These are phyloP conservation scores for Closterium sp. DNA, from an alignment of 139 green algal species.

Conservation along the genomic window DNA sequence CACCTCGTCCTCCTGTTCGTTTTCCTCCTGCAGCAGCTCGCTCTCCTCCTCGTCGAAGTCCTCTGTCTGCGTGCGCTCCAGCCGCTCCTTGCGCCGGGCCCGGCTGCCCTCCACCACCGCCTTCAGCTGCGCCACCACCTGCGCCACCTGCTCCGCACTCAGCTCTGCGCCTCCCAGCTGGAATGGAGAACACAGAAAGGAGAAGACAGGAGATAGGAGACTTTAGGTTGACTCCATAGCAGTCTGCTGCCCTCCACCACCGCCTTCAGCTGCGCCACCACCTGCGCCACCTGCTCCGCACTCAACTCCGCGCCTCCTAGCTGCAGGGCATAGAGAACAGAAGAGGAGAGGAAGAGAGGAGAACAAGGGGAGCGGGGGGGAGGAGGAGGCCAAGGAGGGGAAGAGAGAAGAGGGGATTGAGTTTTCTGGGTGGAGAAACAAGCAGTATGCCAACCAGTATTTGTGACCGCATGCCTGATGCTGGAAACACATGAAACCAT, in stretches of 20 bases:
- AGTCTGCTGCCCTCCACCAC: slow-evolving; percentile 64
- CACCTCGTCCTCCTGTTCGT: slow-evolving; percentile 86
- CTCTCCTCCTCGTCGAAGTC: slow-evolving; percentile 96
- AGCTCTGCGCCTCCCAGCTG: slow-evolving; percentile 40
- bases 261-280: slow-evolving; percentile 70
- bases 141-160: slow-evolving; percentile 34
- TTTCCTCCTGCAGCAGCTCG: slow-evolving; percentile 85
- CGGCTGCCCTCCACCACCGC: slow-evolving; percentile 65
- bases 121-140: slow-evolving; percentile 67
- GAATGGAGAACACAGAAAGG: too few relatives aligned
- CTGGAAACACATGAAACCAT: too few relatives aligned
- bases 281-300: slow-evolving; percentile 40
- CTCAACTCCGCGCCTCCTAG: slow-evolving; percentile 36
- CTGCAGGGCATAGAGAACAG: slow-evolving; percentile 8
- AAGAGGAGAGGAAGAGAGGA: slow-evolving; percentile 23
- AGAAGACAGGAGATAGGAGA: too few relatives aligned
- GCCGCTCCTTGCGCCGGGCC: slow-evolving; percentile 56
- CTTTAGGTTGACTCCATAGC: too few relatives aligned
- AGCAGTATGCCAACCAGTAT: too few relatives aligned
- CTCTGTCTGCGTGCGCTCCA: slow-evolving; percentile 62
- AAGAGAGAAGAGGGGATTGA: too few relatives aligned
- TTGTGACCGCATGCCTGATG: too few relatives aligned
- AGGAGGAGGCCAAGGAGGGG: too few relatives aligned
- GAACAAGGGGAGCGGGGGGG: slow-evolving; percentile 47
- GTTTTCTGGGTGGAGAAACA: too few relatives aligned